Evolutionary conservation across 164 flowering plant genomes (phyloP).

Genomic region (Macadamia tetraphylla): DNA sequence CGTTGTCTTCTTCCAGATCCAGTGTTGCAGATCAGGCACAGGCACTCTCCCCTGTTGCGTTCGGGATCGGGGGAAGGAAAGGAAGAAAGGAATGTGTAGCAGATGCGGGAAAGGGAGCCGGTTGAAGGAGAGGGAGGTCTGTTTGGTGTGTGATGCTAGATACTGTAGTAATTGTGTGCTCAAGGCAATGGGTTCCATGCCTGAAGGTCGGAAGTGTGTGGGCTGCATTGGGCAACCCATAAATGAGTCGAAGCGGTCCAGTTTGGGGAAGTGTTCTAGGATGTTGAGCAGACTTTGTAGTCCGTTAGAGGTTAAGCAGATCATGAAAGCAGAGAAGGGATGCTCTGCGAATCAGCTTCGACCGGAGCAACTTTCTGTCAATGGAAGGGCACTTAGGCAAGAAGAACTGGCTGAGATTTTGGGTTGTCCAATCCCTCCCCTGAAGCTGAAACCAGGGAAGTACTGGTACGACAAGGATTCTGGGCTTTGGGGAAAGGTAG

Average conservation of each 20-base stretch:
- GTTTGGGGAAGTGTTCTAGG: conserved; percentile 44
- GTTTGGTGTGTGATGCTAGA: conserved; percentile 46
- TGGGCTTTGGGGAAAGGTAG: conserved; percentile 58
- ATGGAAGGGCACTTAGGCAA: conserved; percentile 34
- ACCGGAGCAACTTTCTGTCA: conserved; percentile 47
- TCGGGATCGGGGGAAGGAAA: conserved; percentile 9
- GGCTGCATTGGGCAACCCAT: conserved; percentile 49
- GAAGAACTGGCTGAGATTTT: conserved; percentile 45
- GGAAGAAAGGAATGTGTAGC: conserved; percentile 29
- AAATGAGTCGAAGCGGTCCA: conserved; percentile 37
- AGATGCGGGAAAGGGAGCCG: conserved; percentile 42
- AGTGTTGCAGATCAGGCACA: conserved; percentile 6
- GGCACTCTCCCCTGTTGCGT: conserved; percentile 17
- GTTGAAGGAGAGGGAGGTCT: conserved; percentile 40
- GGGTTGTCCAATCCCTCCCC: conserved; percentile 40
- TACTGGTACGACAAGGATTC: conserved; percentile 65
- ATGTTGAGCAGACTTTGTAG: conserved; percentile 35
- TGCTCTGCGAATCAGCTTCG: conserved; percentile 49
- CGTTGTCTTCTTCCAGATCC: conserved; percentile 16
- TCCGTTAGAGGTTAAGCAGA: conserved; percentile 50
- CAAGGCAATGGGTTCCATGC: conserved; percentile 69
- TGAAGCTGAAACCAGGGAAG: conserved; percentile 45
- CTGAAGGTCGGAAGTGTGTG: conserved; percentile 59
- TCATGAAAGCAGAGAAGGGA: conserved; percentile 53
- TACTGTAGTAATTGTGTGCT: conserved; percentile 49